Evolutionary conservation across 2,329 filamentous ascomycete species (phyloP).

Genomic region (Colletotrichum brevisporum): DNA sequence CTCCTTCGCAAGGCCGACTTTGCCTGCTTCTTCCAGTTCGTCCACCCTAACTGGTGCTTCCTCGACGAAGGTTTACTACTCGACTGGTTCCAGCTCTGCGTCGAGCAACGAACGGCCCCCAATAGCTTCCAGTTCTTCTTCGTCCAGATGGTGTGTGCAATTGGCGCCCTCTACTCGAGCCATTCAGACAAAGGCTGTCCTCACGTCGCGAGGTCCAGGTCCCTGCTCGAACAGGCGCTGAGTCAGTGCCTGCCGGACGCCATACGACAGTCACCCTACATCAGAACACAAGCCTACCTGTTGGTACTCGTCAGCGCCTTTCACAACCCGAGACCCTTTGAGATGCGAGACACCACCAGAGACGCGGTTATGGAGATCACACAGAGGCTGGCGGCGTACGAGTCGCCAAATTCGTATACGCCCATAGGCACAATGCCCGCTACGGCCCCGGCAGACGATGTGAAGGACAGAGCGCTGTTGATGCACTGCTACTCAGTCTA

Average conservation of each 20-base stretch:
- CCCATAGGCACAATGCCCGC: background rate
- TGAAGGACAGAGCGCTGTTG: slow-evolving; percentile 7
- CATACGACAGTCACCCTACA: background rate
- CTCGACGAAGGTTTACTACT: slow-evolving; percentile 3
- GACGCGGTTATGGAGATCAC: slow-evolving; percentile 1
- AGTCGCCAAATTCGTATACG: background rate
- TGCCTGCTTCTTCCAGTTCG: slow-evolving; percentile 15
- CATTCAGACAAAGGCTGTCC: slow-evolving; percentile 2
- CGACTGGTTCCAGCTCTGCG: slow-evolving; percentile 13
- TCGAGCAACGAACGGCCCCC: slow-evolving; percentile 1
- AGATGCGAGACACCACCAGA: background rate
- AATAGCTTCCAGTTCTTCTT: slow-evolving; percentile 7
- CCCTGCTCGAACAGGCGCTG: background rate
- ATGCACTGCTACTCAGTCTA: slow-evolving; percentile 20
- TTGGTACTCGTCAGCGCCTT: slow-evolving; percentile 2
- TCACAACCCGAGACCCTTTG: slow-evolving; percentile 5
- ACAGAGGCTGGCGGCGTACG: background rate
- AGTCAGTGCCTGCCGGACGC: slow-evolving; percentile 10
- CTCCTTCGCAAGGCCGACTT: slow-evolving; percentile 13
- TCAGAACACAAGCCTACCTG: slow-evolving; percentile 8
- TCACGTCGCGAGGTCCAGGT: slow-evolving; percentile 10
- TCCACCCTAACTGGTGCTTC: slow-evolving; percentile 18
- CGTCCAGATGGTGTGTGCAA: slow-evolving; percentile 16
- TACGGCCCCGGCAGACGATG: background rate
- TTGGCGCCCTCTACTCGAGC: slow-evolving; percentile 7